Evolutionary conservation across 306 rosid genomes (phyloP).

Genomic region (Oemleria cerasiformis): DNA sequence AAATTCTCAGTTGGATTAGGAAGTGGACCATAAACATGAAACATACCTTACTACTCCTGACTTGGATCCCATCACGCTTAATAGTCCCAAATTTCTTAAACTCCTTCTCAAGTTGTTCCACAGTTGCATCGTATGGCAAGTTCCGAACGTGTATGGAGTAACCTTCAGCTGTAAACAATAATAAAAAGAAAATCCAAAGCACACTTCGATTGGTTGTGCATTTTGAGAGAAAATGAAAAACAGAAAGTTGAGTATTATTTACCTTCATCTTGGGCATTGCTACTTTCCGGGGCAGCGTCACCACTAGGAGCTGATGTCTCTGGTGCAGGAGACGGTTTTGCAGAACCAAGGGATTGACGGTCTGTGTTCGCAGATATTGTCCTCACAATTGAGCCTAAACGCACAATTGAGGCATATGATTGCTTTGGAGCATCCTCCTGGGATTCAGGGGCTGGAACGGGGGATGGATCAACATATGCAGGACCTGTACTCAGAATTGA

Average conservation of each 20-base stretch:
- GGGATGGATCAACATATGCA: slow-evolving; percentile 44
- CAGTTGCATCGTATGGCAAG: slow-evolving; percentile 87
- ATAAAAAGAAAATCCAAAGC: too few relatives aligned
- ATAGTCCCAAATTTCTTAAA: slow-evolving; percentile 91
- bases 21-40: not conserved
- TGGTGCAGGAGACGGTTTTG: slow-evolving; percentile 48
- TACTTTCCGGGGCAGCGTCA: slow-evolving; percentile 59
- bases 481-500: slow-evolving; percentile 40
- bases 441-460: slow-evolving; percentile 50
- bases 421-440: slow-evolving; percentile 72
- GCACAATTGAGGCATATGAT: slow-evolving; percentile 90
- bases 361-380: slow-evolving; percentile 47
- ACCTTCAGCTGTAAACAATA: slow-evolving; percentile 62
- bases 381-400: slow-evolving; percentile 46
- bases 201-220: too few relatives aligned
- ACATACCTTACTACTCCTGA: slow-evolving; percentile 78
- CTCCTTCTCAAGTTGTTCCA: slow-evolving; percentile 76
- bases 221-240: not conserved
- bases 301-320: slow-evolving; percentile 54
- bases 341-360: slow-evolving; percentile 40
- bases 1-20: slow-evolving; percentile 15
- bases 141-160: slow-evolving; percentile 88
- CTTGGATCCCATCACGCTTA: slow-evolving; percentile 93
- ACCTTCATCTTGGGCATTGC: slow-evolving; percentile 83
- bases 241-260: slow-evolving; percentile 16